phyloP scores from a whole-genome alignment of 2,329 filamentous ascomycete species.

The Colletotrichum horii region DNA sequence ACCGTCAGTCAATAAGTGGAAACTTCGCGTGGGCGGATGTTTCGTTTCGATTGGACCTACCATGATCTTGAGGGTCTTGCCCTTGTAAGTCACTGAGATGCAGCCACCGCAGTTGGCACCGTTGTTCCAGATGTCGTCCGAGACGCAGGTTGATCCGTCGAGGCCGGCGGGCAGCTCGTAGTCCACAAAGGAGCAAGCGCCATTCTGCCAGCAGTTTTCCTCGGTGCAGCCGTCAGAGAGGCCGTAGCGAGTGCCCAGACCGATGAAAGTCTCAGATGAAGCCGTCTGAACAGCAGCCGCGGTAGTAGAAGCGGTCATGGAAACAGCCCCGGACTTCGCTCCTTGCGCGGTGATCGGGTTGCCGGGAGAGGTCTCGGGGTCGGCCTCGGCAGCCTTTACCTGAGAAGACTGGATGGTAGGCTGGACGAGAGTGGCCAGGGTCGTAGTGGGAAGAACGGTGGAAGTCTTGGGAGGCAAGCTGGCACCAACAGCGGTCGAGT shows the following conservation, averaged over 20 bases:
- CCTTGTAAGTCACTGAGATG: neutral
- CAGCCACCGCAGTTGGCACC: neutral
- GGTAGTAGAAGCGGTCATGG: rapidly evolving
- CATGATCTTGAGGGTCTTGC: neutral
- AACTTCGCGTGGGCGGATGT: neutral
- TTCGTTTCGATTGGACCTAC: neutral
- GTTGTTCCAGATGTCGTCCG: neutral
- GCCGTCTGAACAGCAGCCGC: neutral
- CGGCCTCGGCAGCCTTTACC: neutral
- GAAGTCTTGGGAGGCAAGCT: neutral
- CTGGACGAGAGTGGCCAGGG: neutral
- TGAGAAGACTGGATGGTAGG: neutral
- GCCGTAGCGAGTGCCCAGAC: neutral
- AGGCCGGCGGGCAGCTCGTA: neutral
- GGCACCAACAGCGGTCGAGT: neutral
- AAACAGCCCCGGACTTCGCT: neutral
- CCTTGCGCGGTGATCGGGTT: neutral
- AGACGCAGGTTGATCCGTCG: neutral
- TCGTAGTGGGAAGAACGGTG: neutral
- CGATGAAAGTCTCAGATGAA: neutral
- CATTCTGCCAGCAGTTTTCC: neutral
- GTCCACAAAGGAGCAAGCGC: neutral
- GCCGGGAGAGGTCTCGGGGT: neutral
- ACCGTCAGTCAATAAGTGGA: neutral
- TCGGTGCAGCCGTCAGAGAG: neutral